phyloP scores from a whole-genome alignment of 179 eudicot species.

The Actinidia arguta region DNA sequence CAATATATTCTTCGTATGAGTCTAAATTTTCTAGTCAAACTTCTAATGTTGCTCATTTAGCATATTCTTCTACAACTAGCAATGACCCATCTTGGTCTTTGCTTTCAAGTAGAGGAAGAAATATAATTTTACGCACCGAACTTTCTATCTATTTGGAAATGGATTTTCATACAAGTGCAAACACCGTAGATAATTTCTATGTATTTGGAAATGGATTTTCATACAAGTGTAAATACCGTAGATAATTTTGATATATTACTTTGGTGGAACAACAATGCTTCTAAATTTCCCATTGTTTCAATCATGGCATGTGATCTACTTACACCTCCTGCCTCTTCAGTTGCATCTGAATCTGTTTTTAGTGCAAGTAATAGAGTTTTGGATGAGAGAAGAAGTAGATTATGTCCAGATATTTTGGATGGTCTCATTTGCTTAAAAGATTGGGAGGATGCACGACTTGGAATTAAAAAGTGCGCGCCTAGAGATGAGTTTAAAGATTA shows the following conservation, averaged over 20 bases:
- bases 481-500: background rate
- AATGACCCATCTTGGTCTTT: background rate
- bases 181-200: background rate
- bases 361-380: background rate
- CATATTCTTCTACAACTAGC: background rate
- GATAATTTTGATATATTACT: background rate
- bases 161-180: background rate
- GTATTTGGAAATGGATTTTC: background rate
- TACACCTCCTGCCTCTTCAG: background rate
- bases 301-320: background rate
- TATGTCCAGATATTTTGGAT: too few species aligned
- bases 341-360: background rate
- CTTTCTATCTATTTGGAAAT: background rate
- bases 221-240: background rate
- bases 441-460: background rate
- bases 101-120: background rate
- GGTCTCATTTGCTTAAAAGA: background rate
- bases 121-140: background rate
- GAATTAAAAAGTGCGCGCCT: background rate
- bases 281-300: background rate
- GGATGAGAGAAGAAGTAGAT: background rate
- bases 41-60: background rate
- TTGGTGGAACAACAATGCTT: background rate
- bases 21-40: background rate
- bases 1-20: too few species aligned